phyloP scores from a whole-genome alignment of 1,139 yeast species.

The Saccharomyces hybrid region DNA sequence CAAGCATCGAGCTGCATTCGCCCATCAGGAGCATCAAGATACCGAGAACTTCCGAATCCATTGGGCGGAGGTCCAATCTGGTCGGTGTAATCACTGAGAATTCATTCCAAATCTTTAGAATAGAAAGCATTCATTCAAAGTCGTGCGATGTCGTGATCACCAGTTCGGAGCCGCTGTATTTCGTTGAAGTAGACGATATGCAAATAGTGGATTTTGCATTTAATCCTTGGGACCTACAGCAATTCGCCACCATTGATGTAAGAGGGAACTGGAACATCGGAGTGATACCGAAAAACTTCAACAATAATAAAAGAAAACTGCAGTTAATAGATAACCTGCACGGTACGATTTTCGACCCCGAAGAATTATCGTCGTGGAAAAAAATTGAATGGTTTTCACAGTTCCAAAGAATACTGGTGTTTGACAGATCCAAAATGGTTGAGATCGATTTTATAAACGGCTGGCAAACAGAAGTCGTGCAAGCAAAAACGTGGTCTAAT shows the following conservation, averaged over 20 bases:
- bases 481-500: conserved; percentile 52
- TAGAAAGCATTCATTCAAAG: conserved; percentile 14
- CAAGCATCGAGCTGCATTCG: conserved; percentile 16
- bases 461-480: conserved; percentile 34
- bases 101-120: conserved; percentile 17
- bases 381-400: conserved; percentile 41
- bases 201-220: conserved; percentile 43
- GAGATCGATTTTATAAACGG: conserved; percentile 29
- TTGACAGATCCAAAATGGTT: conserved; percentile 42
- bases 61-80: conserved; percentile 20
- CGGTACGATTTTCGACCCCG: conserved; percentile 37
- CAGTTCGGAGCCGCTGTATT: conserved; percentile 16
- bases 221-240: conserved; percentile 36
- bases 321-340: conserved; percentile 7
- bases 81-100: conserved; percentile 25
- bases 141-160: conserved; percentile 10
- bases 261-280: conserved; percentile 47
- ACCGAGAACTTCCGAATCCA: conserved; percentile 16
- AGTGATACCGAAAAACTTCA: conserved; percentile 23
- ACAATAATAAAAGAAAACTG: conserved; percentile 9
- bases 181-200: conserved; percentile 24
- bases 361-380: conserved; percentile 53
- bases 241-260: conserved; percentile 43
- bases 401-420: conserved; percentile 33
- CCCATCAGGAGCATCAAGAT: conserved; percentile 24